Evolutionary conservation across 257 asterid genomes (phyloP).

Genomic region (Penstemon newberryi): DNA sequence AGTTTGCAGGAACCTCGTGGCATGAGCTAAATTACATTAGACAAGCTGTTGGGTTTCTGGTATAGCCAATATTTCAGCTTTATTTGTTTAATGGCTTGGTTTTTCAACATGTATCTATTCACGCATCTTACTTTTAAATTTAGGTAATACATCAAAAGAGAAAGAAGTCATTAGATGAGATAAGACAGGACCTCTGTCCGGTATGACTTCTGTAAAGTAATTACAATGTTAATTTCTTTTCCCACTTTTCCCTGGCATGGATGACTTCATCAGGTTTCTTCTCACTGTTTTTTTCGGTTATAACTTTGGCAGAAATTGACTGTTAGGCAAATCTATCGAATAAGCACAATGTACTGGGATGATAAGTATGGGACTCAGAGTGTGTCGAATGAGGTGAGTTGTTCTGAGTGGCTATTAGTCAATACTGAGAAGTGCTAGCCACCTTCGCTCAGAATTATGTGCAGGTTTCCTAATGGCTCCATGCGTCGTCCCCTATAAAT

Average conservation of each 20-base stretch:
- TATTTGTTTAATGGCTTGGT: constrained; percentile 10
- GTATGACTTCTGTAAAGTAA: constrained; percentile 40
- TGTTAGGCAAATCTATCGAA: constrained; percentile 90
- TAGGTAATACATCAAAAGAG: constrained; percentile 98
- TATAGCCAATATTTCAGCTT: constrained; percentile 32
- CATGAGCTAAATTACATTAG: constrained; percentile 94
- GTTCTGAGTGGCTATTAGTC: constrained; percentile 12
- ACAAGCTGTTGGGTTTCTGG: constrained; percentile 99
- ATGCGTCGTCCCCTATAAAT: not conserved
- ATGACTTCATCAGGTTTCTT: constrained; percentile 19
- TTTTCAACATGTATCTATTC: constrained; percentile 16
- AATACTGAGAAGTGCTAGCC: not conserved
- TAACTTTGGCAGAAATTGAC: constrained; percentile 66
- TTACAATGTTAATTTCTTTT: constrained; percentile 6
- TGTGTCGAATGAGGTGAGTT: constrained; percentile 86
- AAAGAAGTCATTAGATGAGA: constrained; percentile 92
- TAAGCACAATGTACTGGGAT: constrained; percentile 99
- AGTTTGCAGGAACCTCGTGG: constrained; percentile 99
- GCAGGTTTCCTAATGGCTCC: not conserved
- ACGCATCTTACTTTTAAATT: constrained; percentile 23
- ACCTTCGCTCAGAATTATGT: not conserved
- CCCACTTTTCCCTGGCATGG: constrained; percentile 4
- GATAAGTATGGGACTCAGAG: constrained; percentile 98
- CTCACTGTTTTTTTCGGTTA: constrained; percentile 23
- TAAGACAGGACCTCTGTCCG: constrained; percentile 95